Base-by-base conservation (phyloP, 805 yeast species). In the Pichia eremophila region DNA sequence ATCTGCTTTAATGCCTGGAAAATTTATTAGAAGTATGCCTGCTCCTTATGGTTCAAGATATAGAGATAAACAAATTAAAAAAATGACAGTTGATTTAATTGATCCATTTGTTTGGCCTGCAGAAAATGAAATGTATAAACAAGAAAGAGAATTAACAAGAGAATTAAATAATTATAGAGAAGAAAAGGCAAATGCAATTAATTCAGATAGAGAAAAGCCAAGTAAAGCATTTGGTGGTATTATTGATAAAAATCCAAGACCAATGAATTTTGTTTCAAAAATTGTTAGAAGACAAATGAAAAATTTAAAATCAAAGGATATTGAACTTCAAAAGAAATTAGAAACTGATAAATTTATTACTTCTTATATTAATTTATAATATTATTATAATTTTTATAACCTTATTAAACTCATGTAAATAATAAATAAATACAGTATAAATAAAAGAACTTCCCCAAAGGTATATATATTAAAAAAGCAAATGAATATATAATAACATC, bases 51-150 rank as follows among this genome's bases (percentile, higher is more conserved):
- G 75, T 50, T 83, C 88, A 17, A 80, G 96, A 62, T 79, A 75
- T 68, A 78, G 95, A 67, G 71, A 73, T 8, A 81, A 90, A 1
- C 96, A 88, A 68, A 76, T 78, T 54, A 93, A 93, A 72, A 90
- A 89, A 67, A 93, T 93, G 98, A 91, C 96, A 22, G 84, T 93
- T 45, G 98, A 90, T 57, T 85, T 93, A 91, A 81, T 80, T 49
- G 88, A 91, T 55, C 99, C 99, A 25, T 93, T 93, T 62, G 75
- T 93, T 42, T 93, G 97, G 96, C 99, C 99, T 5, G 83, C 76
- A 37, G 72, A 69, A 41, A 57, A 62, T n/a, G 57, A 58, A 58
- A 69, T 54, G 57, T 66, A 47, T 53, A 55, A 56, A 51, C 65
- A 49, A 48, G 74, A 64, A 28, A 48, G 52, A 31, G 51, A 52